These are phyloP conservation scores for Phtheirospermum japonicum DNA, from an alignment of 257 asterid species.

Conservation along the genomic window DNA sequence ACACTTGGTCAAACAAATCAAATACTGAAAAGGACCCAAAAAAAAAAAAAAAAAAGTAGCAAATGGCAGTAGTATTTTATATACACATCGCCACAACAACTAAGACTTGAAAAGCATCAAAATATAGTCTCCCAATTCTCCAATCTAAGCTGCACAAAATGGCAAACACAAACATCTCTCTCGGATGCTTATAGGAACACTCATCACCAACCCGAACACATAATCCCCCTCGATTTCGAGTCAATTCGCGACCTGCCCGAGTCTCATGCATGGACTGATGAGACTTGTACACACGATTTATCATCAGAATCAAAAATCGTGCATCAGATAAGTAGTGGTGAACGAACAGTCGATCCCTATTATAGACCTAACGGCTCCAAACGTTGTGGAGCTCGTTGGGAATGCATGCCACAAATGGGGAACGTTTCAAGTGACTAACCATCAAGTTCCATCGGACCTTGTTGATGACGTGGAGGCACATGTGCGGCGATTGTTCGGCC, in stretches of 20 bases:
- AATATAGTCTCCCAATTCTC: too few relatives aligned
- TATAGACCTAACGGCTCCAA: slow-evolving; percentile 44
- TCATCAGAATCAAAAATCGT: neutral
- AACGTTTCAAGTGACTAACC: slow-evolving; percentile 54
- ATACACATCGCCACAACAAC: too few relatives aligned
- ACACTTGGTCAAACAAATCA: too few relatives aligned
- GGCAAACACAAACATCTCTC: slow-evolving; percentile 43
- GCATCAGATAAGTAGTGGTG: neutral
- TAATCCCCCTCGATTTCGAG: slow-evolving; percentile 63
- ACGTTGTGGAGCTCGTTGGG: slow-evolving; percentile 45
- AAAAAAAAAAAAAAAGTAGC: too few relatives aligned
- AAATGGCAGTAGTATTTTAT: too few relatives aligned
- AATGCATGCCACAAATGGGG: slow-evolving; percentile 66
- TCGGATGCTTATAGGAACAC: slow-evolving; percentile 48
- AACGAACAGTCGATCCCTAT: slow-evolving; percentile 25
- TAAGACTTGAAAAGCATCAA: too few relatives aligned
- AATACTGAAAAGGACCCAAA: too few relatives aligned
- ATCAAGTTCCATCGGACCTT: slow-evolving; percentile 39
- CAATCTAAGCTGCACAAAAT: slow-evolving; percentile 18
- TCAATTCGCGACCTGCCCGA: slow-evolving; percentile 49
- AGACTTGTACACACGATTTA: slow-evolving; percentile 12
- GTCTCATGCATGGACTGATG: slow-evolving; percentile 53
- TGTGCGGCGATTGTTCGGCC: slow-evolving; percentile 42
- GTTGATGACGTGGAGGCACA: slow-evolving; percentile 51
- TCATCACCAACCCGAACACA: slow-evolving; percentile 42